Evolutionary conservation across 192 early-diverging fungal species (phyloP), one percentile per base, ranked within the genome.

Genomic region (Helicostylum pulchrum): DNA sequence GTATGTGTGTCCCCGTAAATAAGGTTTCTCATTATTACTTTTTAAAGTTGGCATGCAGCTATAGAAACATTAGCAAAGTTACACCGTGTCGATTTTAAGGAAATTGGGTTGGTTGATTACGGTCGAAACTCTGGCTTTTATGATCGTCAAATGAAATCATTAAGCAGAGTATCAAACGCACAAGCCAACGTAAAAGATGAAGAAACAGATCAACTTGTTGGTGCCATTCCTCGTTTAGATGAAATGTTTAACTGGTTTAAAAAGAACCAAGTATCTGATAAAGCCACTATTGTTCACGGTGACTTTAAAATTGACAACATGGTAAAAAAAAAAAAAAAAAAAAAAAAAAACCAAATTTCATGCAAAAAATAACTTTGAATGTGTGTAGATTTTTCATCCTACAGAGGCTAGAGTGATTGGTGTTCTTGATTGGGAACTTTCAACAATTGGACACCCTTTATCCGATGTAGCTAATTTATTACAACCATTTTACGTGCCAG

Each of bases 371-470:
- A n/a, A n/a, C n/a, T n/a, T n/a, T n/a, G n/a, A n/a, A n/a, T n/a
- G n/a, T n/a, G n/a, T n/a, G 47, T 59, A 81, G 77, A 70, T 91
- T 0, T 96, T 90, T 80, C 89, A 98, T 67, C 85, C 88, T 47
- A 82, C 78, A 2, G 78, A 88, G 53, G 76, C 88, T 19, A 62
- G 70, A 3, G 87, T 96, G 4, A 90, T 96, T 78, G 92, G 92
- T 11, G 78, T 96, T 39, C 83, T 98, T 19, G 96, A 96, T 71
- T 96, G 96, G 93, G 87, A 94, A 81, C 64, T 92, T 31, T 92
- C 90, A 14, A 96, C 96, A 6, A 83, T 96, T 48, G 94, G 94
- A 4, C 92, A 98, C 65, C 96, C 94, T 36, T 85, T 90, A 43
- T 85, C 92, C 0, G 96, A 98, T 68, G 76, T 98, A 21, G 91